Conservation (phyloP, 305 asterid species). For the Solanum hybrid region DNA sequence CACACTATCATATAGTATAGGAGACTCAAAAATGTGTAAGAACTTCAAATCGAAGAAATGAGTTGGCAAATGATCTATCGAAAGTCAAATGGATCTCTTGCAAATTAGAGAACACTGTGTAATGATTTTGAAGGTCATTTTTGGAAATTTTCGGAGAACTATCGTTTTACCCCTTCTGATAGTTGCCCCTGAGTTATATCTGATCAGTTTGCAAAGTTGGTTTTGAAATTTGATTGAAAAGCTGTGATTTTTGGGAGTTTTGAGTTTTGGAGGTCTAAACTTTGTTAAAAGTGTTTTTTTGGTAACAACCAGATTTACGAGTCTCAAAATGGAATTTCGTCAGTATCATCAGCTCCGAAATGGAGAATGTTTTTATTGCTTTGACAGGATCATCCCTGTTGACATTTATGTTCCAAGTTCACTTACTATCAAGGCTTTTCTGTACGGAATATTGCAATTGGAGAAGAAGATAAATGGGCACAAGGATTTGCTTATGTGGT, state of each 20-base stretch:
- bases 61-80: background rate
- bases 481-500: conserved; percentile 36
- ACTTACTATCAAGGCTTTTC: conserved; percentile 37
- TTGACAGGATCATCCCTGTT: conserved; percentile 38
- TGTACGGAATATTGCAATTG: conserved; percentile 31
- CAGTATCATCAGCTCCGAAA: background rate
- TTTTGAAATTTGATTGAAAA: background rate
- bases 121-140: background rate
- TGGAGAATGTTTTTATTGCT: background rate
- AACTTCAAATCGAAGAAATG: background rate
- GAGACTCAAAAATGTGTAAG: background rate
- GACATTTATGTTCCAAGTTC: conserved; percentile 46
- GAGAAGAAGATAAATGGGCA: conserved; percentile 40
- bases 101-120: background rate
- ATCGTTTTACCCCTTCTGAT: background rate
- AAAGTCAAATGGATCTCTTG: background rate
- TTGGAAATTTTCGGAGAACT: background rate
- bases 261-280: background rate
- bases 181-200: background rate
- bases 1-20: background rate
- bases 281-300: background rate
- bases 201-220: background rate
- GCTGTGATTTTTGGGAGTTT: background rate
- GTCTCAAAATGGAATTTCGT: background rate
- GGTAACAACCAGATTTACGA: background rate